These are phyloP conservation scores for Diaporthe sp. DNA, from an alignment of 2,329 filamentous ascomycete species.

Conservation along the genomic window DNA sequence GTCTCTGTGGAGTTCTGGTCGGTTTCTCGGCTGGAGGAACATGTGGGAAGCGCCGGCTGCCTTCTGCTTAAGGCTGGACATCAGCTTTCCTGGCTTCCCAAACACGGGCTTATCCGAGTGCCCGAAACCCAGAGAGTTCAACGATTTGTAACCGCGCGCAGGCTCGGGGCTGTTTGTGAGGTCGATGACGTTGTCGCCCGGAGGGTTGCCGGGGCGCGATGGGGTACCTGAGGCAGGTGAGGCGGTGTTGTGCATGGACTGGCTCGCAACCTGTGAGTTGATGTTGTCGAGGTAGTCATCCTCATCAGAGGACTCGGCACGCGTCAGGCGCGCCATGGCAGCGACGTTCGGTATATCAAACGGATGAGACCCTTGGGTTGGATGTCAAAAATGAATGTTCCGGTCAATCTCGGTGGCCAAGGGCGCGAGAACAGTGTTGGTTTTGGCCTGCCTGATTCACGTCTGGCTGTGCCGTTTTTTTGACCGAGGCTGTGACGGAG, in stretches of 20 bases:
- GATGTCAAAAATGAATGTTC: background rate
- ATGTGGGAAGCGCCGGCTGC: slow-evolving; percentile 56
- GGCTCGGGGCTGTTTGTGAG: slow-evolving; percentile 47
- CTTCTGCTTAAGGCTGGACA: slow-evolving; percentile 67
- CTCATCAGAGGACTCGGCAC: slow-evolving; percentile 51
- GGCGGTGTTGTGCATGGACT: slow-evolving; percentile 34
- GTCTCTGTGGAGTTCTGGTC: slow-evolving; percentile 69
- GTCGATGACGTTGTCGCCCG: slow-evolving; percentile 48
- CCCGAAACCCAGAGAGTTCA: slow-evolving; percentile 27
- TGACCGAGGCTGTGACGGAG: background rate
- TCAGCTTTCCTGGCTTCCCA: slow-evolving; percentile 57
- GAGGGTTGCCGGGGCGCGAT: slow-evolving; percentile 51
- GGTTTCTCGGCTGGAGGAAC: slow-evolving; percentile 66
- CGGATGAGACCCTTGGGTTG: too few species aligned
- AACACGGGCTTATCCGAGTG: slow-evolving; percentile 49
- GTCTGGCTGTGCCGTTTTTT: background rate
- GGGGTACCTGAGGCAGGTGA: slow-evolving; percentile 48
- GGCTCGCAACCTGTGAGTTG: slow-evolving; percentile 48
- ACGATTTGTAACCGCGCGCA: slow-evolving; percentile 21
- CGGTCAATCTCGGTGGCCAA: background rate
- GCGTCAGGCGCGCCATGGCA: slow-evolving; percentile 45
- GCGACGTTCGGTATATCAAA: background rate
- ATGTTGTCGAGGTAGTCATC: slow-evolving; percentile 51
- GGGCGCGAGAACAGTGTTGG: background rate
- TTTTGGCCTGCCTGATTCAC: background rate